These are phyloP conservation scores for Auxenochlorella pyrenoidosa DNA, from an alignment of 139 green algal species.

Conservation along the genomic window DNA sequence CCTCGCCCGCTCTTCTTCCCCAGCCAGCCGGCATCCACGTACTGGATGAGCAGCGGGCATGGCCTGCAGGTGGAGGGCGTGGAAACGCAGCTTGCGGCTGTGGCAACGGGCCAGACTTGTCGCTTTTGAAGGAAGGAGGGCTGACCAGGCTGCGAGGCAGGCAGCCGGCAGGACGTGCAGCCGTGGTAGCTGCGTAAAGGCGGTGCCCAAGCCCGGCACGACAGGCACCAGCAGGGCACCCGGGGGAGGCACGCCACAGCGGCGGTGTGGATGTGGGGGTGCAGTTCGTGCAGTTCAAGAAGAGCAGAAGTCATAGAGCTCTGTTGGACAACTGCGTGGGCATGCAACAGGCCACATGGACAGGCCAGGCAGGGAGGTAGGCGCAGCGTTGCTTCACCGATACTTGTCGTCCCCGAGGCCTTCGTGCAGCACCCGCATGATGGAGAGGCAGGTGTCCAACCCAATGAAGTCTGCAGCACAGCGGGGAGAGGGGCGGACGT, in stretches of 20 bases:
- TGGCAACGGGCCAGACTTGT: too few species aligned
- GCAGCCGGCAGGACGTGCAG: too few species aligned
- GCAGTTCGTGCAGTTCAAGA: too few species aligned
- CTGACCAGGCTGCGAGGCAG: too few species aligned
- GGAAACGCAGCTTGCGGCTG: background rate
- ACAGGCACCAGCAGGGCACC: background rate
- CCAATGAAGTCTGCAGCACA: slow-evolving; percentile 71
- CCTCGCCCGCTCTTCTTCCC: slow-evolving; percentile 77
- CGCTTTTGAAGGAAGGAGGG: too few species aligned
- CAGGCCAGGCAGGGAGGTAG: too few species aligned
- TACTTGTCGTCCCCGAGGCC: slow-evolving; percentile 93
- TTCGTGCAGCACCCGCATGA: slow-evolving; percentile 92
- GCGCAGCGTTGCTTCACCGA: background rate
- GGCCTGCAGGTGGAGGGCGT: background rate
- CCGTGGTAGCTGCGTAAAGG: too few species aligned
- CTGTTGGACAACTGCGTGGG: background rate
- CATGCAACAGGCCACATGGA: background rate
- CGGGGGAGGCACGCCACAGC: too few species aligned
- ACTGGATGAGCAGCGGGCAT: slow-evolving; percentile 68
- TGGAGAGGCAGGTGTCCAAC: slow-evolving; percentile 92
- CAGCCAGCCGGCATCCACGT: slow-evolving; percentile 92
- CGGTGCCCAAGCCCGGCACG: too few species aligned
- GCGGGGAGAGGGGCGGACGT: background rate
- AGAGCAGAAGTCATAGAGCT: too few species aligned
- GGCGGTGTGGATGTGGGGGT: too few species aligned